Base-by-base conservation (phyloP, 257 asterid species). In the Salvia rosmarinus region DNA sequence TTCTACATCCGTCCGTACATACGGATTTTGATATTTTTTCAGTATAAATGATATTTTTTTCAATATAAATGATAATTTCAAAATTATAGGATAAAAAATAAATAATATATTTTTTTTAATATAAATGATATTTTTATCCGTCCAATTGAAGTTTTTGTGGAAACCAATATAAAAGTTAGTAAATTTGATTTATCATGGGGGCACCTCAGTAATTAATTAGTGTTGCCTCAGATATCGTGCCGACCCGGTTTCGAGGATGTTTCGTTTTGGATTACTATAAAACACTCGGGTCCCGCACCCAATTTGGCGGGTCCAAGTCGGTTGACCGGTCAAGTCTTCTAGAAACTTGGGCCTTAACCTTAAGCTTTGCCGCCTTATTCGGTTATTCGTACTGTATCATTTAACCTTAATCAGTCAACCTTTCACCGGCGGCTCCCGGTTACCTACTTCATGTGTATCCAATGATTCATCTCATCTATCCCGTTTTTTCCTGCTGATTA, bases 401-500 rank as follows among this genome's bases (percentile, higher is more conserved):
- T 14, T 1, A 56, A 34, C 0, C 4, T 1, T 2, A 9, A 40
- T 10, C 54, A 2, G 35, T 49, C 57, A 20, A 40, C 52, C 32
- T 35, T 32, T 25, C 69, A 76, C 80, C 73, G 81, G 80, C 73
- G 77, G 77, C 81, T 64, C 59, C 70, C 65, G 56, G 72, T 69
- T 35, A 6, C n/a, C 10, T 14, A 1, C 23, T 42, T 40, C 16
- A 3, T 13, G 14, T 11, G 8, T 30, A 37, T 44, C 57, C 71
- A 51, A 39, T 39, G 0, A 39, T 39, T 39, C 47, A 52, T 64
- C 17, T 47, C 54, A n/a, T 21, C 70, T 12, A 51, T 51, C 6
- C 23, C 17, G 52, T 9, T 8, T 46, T n/a, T 14, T 28, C 4
- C 32, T n/a, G n/a, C 32, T 28, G 32, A 1, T 28, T 28, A 2